Evolutionary conservation across 2,329 filamentous ascomycete species (phyloP).

Genomic region (Apiospora kogelbergensis): DNA sequence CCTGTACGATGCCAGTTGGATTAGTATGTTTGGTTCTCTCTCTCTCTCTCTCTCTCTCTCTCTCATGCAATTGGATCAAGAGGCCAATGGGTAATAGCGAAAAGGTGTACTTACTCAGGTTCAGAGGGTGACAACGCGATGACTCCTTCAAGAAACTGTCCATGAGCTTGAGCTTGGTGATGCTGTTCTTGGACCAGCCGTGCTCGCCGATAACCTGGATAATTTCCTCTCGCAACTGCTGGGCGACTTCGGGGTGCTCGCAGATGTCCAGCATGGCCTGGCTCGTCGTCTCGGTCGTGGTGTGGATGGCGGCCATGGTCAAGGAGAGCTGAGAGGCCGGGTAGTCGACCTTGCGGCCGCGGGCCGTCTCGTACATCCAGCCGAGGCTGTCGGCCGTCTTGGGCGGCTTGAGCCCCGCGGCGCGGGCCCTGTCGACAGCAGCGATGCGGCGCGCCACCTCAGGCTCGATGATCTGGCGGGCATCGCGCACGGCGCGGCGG

Average conservation of each 20-base stretch:
- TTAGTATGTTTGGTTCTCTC: slow-evolving; percentile 30
- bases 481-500: slow-evolving; percentile 37
- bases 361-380: slow-evolving; percentile 41
- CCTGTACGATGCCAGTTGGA: slow-evolving; percentile 12
- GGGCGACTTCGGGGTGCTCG: slow-evolving; percentile 41
- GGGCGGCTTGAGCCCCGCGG: slow-evolving; percentile 28
- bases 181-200: slow-evolving; percentile 33
- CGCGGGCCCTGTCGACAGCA: slow-evolving; percentile 24
- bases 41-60: slow-evolving; percentile 20
- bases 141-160: slow-evolving; percentile 44
- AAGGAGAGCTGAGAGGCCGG: slow-evolving; percentile 35
- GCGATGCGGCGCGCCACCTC: slow-evolving; percentile 30
- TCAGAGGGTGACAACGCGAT: slow-evolving; percentile 30
- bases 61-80: neutral
- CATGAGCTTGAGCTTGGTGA: slow-evolving; percentile 36
- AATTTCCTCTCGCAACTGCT: slow-evolving; percentile 46
- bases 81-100: neutral
- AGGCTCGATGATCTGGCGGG: slow-evolving; percentile 34
- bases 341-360: slow-evolving; percentile 31
- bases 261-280: slow-evolving; percentile 45
- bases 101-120: slow-evolving; percentile 25
- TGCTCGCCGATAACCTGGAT: slow-evolving; percentile 29
- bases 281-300: slow-evolving; percentile 36
- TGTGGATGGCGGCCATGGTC: slow-evolving; percentile 42
- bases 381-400: slow-evolving; percentile 40